Percentiles rank a stretch among this genome's conserved stretches.
Evolutionary conservation across 139 green algal species (phyloP).

Genomic region (Deuterostichococcus epilithicus): DNA sequence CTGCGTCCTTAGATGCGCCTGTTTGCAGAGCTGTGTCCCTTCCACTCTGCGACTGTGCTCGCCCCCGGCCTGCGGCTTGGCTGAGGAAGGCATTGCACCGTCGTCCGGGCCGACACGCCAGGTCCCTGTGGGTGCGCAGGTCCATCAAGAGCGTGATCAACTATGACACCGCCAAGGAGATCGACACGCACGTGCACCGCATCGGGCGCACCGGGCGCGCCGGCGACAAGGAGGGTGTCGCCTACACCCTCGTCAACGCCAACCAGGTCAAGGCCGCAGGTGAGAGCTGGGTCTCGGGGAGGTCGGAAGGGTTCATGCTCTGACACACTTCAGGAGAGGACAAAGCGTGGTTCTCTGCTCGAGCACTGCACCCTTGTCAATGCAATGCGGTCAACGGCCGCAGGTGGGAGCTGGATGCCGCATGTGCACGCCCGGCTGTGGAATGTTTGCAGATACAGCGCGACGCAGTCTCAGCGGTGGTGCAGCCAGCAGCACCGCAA

Average conservation of each 20-base stretch:
- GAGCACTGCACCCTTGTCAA: background rate
- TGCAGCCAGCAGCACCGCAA: background rate
- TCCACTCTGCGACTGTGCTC: no score
- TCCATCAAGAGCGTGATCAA: slow-evolving; percentile 84
- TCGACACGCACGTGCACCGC: slow-evolving; percentile 89
- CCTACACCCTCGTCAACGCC: slow-evolving; percentile 77
- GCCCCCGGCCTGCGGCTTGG: no score
- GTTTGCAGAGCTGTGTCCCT: no score
- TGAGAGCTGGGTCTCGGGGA: background rate
- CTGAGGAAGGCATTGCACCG: no score
- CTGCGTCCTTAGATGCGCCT: no score
- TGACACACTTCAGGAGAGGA: background rate
- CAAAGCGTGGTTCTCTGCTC: background rate
- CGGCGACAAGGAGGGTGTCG: slow-evolving; percentile 87
- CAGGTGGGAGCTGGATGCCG: background rate
- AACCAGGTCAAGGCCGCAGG: slow-evolving; percentile 63
- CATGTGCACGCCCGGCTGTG: background rate
- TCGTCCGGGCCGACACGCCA: no score
- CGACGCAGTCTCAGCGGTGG: no score
- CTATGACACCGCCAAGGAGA: slow-evolving; percentile 75
- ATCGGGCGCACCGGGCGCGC: slow-evolving; percentile 91
- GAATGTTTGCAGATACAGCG: no score
- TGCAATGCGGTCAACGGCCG: background rate
- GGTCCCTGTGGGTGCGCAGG: background rate
- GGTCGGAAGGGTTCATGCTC: background rate